Evolutionary conservation across 2,329 filamentous ascomycete species (phyloP).

Genomic region (Venturia carpophila): DNA sequence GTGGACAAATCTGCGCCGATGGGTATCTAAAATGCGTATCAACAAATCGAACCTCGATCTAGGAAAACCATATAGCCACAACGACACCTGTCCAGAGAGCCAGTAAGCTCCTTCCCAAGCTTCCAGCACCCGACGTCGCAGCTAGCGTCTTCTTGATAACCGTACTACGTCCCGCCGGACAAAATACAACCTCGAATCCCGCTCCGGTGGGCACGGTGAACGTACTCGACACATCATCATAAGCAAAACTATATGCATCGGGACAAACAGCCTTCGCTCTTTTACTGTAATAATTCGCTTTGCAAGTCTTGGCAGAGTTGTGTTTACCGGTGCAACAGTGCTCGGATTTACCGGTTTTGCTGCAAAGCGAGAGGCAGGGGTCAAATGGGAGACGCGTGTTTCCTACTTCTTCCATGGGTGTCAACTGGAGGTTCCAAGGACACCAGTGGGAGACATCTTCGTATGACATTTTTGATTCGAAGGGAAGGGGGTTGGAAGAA

Average conservation of each 20-base stretch:
- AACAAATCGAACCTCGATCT: neutral
- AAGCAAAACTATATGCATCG: conserved; percentile 71
- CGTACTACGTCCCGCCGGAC: conserved; percentile 51
- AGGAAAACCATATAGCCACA: neutral
- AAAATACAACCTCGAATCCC: conserved; percentile 73
- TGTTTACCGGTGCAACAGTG: conserved; percentile 72
- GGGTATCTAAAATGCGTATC: neutral
- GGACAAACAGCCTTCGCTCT: conserved; percentile 69
- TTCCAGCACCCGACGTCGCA: neutral
- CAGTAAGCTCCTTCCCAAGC: neutral
- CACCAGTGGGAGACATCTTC: conserved; percentile 61
- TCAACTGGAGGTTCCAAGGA: conserved; percentile 67
- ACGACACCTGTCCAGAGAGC: neutral
- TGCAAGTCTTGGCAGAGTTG: conserved; percentile 55
- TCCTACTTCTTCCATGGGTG: conserved; percentile 58
- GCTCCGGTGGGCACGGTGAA: conserved; percentile 57
- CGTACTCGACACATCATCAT: conserved; percentile 49
- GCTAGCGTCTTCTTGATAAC: conserved; percentile 30
- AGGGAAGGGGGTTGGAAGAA: conserved; percentile 50
- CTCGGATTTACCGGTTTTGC: conserved; percentile 54
- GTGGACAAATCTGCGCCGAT: too few relatives aligned
- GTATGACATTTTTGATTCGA: conserved; percentile 51
- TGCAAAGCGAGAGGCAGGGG: conserved; percentile 70
- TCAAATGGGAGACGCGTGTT: conserved; percentile 66
- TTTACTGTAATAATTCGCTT: conserved; percentile 59